phyloP scores from a whole-genome alignment of 2,329 filamentous ascomycete genomes.

The Microdochium nivale region DNA sequence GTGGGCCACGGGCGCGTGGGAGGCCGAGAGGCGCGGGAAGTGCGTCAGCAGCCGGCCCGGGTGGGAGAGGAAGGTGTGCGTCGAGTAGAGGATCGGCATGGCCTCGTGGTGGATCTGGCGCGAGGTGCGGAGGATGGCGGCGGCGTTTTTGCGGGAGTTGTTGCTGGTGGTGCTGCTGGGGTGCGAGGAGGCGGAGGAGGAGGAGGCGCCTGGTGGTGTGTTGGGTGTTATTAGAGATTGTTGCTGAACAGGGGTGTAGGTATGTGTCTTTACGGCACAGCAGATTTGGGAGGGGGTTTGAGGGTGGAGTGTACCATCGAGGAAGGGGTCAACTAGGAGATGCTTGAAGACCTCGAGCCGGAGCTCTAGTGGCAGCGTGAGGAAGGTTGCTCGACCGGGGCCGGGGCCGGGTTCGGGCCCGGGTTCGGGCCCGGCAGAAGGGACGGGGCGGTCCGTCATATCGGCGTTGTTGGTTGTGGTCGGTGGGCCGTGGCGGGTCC shows the following conservation, averaged over 20 bases:
- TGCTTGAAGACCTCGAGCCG: slow-evolving; percentile 35
- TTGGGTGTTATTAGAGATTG: no score
- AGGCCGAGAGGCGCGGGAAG: slow-evolving; percentile 28
- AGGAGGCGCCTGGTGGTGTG: no score
- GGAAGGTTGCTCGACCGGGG: slow-evolving; percentile 15
- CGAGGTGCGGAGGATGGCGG: slow-evolving; percentile 30
- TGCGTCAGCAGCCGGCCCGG: slow-evolving; percentile 25
- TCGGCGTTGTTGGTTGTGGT: not conserved
- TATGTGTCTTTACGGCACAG: slow-evolving; percentile 1
- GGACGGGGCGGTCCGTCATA: not conserved
- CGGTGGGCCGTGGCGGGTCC: no score
- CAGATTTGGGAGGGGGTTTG: not conserved
- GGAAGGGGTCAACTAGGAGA: slow-evolving; percentile 27
- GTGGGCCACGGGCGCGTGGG: slow-evolving; percentile 21
- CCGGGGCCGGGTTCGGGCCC: not conserved
- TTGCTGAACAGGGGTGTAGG: no score
- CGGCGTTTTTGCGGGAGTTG: slow-evolving; percentile 14
- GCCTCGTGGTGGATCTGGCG: slow-evolving; percentile 32
- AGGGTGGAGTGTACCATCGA: not conserved
- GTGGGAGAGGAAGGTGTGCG: slow-evolving; percentile 35
- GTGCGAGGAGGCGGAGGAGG: slow-evolving; percentile 2
- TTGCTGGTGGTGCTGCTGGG: not conserved
- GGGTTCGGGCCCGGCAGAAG: not conserved
- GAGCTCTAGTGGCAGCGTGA: slow-evolving; percentile 34
- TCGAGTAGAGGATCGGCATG: slow-evolving; percentile 29